phyloP scores from a whole-genome alignment of 2,329 filamentous ascomycete genomes.

The Calonectria hawksworthii region DNA sequence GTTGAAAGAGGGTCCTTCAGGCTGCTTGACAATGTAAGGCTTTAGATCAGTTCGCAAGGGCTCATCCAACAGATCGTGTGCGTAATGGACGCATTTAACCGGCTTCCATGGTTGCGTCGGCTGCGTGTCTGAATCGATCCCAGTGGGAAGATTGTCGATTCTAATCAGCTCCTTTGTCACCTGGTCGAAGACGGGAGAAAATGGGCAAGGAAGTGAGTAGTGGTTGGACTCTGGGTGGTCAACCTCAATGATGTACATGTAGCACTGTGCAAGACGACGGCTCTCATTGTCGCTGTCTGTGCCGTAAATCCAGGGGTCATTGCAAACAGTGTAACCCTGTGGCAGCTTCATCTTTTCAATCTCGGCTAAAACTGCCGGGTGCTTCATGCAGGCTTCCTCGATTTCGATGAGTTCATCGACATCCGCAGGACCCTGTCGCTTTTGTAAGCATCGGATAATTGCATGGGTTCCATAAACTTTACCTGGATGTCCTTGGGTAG shows the following conservation, averaged over 20 bases:
- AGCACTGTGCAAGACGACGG: slow-evolving; percentile 17
- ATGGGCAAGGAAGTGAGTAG: slow-evolving; percentile 27
- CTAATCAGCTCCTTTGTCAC: slow-evolving; percentile 24
- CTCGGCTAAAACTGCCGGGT: slow-evolving; percentile 16
- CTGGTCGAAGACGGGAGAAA: slow-evolving; percentile 26
- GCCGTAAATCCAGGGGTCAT: slow-evolving; percentile 26
- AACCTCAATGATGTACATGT: slow-evolving; percentile 25
- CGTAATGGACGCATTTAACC: slow-evolving; percentile 8
- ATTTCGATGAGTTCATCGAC: slow-evolving; percentile 21
- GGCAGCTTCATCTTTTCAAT: slow-evolving; percentile 25
- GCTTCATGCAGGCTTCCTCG: slow-evolving; percentile 7
- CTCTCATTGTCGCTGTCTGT: slow-evolving; percentile 15
- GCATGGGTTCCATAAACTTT: no score
- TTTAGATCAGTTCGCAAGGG: slow-evolving; percentile 39
- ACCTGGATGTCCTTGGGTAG: no score
- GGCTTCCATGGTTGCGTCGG: slow-evolving; percentile 21
- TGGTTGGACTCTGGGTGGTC: slow-evolving; percentile 25
- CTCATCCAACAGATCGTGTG: slow-evolving; percentile 12
- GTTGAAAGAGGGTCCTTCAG: slow-evolving; percentile 50
- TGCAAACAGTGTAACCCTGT: slow-evolving; percentile 10
- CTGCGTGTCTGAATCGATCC: neutral
- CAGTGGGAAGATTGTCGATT: slow-evolving; percentile 16
- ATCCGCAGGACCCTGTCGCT: slow-evolving; percentile 23
- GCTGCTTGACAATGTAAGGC: slow-evolving; percentile 48
- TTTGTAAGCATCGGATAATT: no score